phyloP scores from a whole-genome alignment of 2,329 filamentous ascomycete genomes.

The Leptographium radiaticola region DNA sequence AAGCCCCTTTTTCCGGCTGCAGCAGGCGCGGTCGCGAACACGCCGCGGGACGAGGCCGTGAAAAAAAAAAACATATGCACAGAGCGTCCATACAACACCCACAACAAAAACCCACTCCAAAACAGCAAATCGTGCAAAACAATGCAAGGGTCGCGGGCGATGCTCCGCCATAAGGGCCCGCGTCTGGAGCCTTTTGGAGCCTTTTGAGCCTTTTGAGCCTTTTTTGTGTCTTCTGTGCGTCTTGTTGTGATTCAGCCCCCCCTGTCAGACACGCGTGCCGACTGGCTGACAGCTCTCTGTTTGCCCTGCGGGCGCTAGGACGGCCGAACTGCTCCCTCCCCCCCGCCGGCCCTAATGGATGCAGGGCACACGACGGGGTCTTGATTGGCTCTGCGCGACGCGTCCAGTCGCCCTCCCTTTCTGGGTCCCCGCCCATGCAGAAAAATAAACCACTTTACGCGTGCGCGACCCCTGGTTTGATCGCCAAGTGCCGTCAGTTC shows the following conservation, averaged over 20 bases:
- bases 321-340: neutral
- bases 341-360: neutral
- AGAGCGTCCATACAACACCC: too few species aligned
- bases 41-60: too few species aligned
- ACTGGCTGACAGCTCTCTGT: neutral
- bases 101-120: too few species aligned
- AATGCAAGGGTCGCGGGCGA: neutral
- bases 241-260: neutral
- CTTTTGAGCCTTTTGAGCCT: too few species aligned
- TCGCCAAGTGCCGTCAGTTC: neutral
- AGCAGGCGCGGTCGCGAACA: too few species aligned
- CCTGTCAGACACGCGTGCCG: neutral
- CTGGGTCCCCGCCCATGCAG: neutral
- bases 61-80: too few species aligned
- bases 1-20: too few species aligned
- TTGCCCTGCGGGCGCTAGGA: neutral
- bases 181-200: too few species aligned
- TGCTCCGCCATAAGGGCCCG: too few species aligned
- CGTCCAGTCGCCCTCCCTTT: neutral
- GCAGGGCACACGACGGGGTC: too few species aligned
- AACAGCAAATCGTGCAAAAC: too few species aligned
- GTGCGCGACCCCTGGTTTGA: constrained; percentile 5
- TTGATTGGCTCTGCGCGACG: constrained; percentile 6
- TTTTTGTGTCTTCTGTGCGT: too few species aligned
- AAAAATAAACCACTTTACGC: constrained; percentile 8